Conservation (phyloP, 2,329 filamentous ascomycete species). For the Colletotrichum sublineola region DNA sequence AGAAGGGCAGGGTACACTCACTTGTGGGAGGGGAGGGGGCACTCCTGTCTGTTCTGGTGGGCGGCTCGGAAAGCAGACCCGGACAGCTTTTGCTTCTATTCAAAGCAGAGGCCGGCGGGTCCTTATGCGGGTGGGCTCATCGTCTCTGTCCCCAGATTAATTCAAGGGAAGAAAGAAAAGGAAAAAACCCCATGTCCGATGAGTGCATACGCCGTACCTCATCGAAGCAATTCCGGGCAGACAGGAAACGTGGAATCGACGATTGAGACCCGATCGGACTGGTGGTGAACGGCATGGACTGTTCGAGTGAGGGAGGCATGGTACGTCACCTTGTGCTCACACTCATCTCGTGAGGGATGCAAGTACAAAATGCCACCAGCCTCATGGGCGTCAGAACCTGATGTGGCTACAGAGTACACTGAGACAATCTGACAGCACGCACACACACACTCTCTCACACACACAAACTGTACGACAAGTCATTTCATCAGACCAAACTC, state of each 20-base stretch:
- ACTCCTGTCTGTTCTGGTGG: not conserved
- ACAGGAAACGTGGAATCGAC: conserved; percentile 33
- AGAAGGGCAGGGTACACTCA: conserved; percentile 8
- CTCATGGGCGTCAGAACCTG: conserved; percentile 42
- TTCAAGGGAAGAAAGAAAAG: not conserved
- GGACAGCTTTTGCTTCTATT: conserved; percentile 24
- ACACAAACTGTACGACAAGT: not conserved
- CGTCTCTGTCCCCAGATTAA: conserved; percentile 3
- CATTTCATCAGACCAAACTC: conserved; percentile 1
- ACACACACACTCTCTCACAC: conserved; percentile 4
- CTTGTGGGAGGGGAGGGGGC: conserved; percentile 2
- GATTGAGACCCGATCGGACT: conserved; percentile 26
- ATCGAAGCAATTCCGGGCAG: not conserved
- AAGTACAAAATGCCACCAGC: conserved; percentile 40
- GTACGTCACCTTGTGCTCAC: conserved; percentile 40
- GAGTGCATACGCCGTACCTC: conserved; percentile 19
- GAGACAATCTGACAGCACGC: not conserved
- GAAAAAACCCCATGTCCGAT: not conserved
- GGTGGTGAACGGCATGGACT: conserved; percentile 28
- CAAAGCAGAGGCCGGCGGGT: conserved; percentile 31
- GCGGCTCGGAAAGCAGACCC: conserved; percentile 10
- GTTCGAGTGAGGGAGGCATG: conserved; percentile 24
- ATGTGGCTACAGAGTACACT: not conserved
- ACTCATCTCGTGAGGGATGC: conserved; percentile 4
- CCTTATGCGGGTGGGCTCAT: conserved; percentile 13